Conservation (phyloP, 441 rosid genomes). For the Hura crepitans region DNA sequence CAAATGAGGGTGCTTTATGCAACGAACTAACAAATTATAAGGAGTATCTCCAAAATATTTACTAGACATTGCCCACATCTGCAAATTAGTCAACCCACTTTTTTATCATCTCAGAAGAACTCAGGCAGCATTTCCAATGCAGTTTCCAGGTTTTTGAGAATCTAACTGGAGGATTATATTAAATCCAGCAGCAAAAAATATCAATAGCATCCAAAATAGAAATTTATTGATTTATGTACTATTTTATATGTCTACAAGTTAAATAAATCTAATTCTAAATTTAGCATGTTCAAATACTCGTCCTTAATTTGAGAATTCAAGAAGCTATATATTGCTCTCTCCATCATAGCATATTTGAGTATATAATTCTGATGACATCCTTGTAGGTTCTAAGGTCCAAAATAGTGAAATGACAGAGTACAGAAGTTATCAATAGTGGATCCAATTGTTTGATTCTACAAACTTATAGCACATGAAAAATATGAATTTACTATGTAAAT, state of each 20-base stretch:
- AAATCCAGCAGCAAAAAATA: neutral
- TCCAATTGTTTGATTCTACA: slow-evolving; percentile 5
- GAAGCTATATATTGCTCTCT: neutral
- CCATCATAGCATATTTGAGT: neutral
- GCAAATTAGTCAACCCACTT: slow-evolving; percentile 30
- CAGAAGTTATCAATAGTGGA: neutral
- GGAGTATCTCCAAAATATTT: slow-evolving; percentile 48
- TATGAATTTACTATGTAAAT: slow-evolving; percentile 7
- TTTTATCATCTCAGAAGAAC: slow-evolving; percentile 22
- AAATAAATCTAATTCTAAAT: slow-evolving; percentile 1
- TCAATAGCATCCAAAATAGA: neutral
- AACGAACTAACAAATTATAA: slow-evolving; percentile 39
- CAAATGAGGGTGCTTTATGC: slow-evolving; percentile 58
- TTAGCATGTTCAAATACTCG: neutral
- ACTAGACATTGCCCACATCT: slow-evolving; percentile 57
- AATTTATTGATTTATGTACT: neutral
- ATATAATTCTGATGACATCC: neutral
- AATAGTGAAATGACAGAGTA: neutral
- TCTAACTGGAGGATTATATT: neutral
- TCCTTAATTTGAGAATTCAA: neutral
- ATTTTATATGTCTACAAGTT: neutral
- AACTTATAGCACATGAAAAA: slow-evolving; percentile 11
- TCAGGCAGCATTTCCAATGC: neutral
- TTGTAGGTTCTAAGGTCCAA: neutral
- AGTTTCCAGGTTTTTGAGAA: neutral